Base-by-base conservation (phyloP, 2,329 filamentous ascomycete genomes). In the Clarireedia paspali region DNA sequence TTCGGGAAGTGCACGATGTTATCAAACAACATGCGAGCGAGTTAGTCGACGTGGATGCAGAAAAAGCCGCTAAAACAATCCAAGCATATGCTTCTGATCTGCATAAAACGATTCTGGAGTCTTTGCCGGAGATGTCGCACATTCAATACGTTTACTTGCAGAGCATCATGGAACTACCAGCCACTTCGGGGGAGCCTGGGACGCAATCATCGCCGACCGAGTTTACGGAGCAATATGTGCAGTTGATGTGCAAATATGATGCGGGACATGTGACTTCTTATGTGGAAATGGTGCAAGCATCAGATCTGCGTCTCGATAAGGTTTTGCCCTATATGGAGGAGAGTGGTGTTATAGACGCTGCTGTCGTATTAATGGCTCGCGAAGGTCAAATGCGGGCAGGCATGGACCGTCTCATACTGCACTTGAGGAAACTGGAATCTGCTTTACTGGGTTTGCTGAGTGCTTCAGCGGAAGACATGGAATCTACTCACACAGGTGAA, bases 321-420 rank as follows among this genome's bases (percentile, higher is more conserved):
- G 78, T 99, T 1, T 77, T 99, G 6, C 91, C 91, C 4, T 85
- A 85, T 0, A 90, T 99, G 77, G 95, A 99, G 70, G 82, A 87
- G 60, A 91, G 85, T 44, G 91, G 91, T 1, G 89, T 94, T 5
- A 83, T 99, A 47, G 94, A 99, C 73, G 95, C 91, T 4, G 92
- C 91, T 0, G 89, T 99, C 6, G 83, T 96, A 1, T 77, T 99
- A 9, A 87, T 99, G 79, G 89, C 90, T 40, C 83, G 89, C 57
- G 91, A 96, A 67, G 94, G 95, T 0, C 84, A 94, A 65, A 79
- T 92, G 12, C 81, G 82, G 59, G 81, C 87, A 64, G 94, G 91
- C 5, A 95, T 99, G 87, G 79, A 84, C 55, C 83, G 94, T 48
- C 79, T 99, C 23, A 81, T 89, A n/a, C 81, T 79, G 62, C 92